Evolutionary conservation across 768 basidiomycete genomes (phyloP).

Genomic region (Tylopilus vinaceipallidus): DNA sequence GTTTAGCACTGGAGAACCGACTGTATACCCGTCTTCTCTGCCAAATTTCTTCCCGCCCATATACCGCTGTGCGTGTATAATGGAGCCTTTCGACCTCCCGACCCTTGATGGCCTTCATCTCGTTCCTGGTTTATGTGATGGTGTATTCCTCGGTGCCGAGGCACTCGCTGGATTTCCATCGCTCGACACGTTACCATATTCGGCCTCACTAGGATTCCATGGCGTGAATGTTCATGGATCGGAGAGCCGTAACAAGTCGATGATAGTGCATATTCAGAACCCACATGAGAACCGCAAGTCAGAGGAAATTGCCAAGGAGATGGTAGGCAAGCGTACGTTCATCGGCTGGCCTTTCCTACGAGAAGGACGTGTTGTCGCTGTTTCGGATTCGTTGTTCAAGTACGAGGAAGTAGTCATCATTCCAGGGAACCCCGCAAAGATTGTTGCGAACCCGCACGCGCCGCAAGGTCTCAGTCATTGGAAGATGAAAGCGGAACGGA

Average conservation of each 20-base stretch:
- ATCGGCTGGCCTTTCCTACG: conserved; percentile 93
- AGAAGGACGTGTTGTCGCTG: conserved; percentile 82
- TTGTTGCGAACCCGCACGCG: conserved; percentile 71
- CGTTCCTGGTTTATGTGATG: conserved; percentile 82
- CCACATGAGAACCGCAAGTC: conserved; percentile 63
- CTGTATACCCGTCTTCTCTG: conserved; percentile 83
- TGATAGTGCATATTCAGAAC: conserved; percentile 85
- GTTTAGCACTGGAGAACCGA: conserved; percentile 62
- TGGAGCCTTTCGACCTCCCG: conserved; percentile 85
- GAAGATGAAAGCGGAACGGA: conserved; percentile 78
- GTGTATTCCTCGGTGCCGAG: conserved; percentile 79
- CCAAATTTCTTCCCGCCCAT: conserved; percentile 95
- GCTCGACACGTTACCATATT: conserved; percentile 82
- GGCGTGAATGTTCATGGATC: conserved; percentile 91
- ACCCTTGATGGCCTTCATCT: conserved; percentile 82
- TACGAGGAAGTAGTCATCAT: conserved; percentile 70
- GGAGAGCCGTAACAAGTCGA: conserved; percentile 90
- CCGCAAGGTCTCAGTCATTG: conserved; percentile 67
- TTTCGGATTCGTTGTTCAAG: conserved; percentile 85
- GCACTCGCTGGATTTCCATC: conserved; percentile 97
- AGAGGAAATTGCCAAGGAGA: conserved; percentile 68
- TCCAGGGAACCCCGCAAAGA: conserved; percentile 48
- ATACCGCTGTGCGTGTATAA: conserved; percentile 71
- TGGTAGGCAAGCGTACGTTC: conserved; percentile 78
- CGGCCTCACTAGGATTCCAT: conserved; percentile 74